Base-by-base conservation (phyloP, 768 basidiomycete species). In the Mycena amicta region DNA sequence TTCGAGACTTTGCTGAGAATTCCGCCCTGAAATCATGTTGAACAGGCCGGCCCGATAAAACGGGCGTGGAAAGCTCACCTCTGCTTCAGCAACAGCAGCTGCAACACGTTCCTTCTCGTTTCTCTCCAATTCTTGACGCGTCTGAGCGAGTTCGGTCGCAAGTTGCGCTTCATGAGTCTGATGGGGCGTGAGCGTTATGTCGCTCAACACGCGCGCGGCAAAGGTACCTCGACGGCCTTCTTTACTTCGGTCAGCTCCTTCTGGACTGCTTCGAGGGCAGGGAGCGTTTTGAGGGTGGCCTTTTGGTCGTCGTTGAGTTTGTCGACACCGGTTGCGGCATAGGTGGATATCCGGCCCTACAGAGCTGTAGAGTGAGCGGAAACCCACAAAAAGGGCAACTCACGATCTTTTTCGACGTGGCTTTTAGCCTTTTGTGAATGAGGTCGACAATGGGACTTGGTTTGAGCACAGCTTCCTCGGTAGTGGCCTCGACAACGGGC, bases 221-320 rank as follows among this genome's bases (percentile, higher is more conserved):
- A 56, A 71, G 77, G 39, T 45, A 93, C 94, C 83, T 96, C 92
- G 60, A 95, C 80, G 40, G 82, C 84, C 70, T 90, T 93, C 72
- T 89, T 90, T 43, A 94, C 83, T 56, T 95, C 94, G 25, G 83
- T 86, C 15, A 96, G 74, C 66, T 95, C 94, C 67, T 91, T 92
- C 64, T 87, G 82, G 39, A 87, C 78, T 11, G 87, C 90, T 67
- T 95, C 93, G 22, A 95, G 77, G 5, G 80, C 77, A 11, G 93
- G 83, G 43, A 96, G 83, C 18, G 83, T 86, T 62, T 84, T 89
- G 52, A 95, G 66, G 2, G 82, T 78, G 30, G 87, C 84, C 62
- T 82, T 89, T 75, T 97, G 94, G 72, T 96, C 95, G 40, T 93
- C 91, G 62, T 96, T 92, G 53, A 95, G 82, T 67, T 89, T 88